Evolutionary conservation across 805 yeast species (phyloP).

Genomic region (Komagataella phaffii): DNA sequence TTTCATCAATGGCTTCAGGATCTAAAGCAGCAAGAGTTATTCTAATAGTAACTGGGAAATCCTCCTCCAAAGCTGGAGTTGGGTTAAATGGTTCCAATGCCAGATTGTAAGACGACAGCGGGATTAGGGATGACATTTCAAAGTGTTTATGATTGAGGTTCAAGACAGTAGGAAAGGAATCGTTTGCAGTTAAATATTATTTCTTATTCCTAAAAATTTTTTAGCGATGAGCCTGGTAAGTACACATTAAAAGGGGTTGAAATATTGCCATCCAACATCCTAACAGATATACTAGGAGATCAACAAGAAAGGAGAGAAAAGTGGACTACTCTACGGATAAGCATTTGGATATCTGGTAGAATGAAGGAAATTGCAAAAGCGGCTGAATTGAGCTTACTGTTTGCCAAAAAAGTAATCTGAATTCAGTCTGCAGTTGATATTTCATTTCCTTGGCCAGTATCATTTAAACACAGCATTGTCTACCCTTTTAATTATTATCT

Average conservation of each 20-base stretch:
- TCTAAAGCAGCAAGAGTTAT: constrained; percentile 92
- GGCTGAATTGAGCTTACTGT: no score
- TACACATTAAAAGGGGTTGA: neutral
- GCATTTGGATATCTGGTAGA: neutral
- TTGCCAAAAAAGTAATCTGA: neutral
- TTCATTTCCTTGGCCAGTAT: neutral
- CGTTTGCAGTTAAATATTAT: neutral
- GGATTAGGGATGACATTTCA: constrained; percentile 56
- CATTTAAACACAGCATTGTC: neutral
- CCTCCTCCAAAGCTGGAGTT: constrained; percentile 74
- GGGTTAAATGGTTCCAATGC: constrained; percentile 82
- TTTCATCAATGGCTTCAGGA: constrained; percentile 75
- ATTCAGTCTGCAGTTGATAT: neutral
- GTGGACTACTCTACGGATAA: neutral
- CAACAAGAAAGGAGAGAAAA: neutral
- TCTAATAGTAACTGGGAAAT: constrained; percentile 81
- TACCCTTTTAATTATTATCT: neutral
- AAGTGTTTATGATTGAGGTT: neutral
- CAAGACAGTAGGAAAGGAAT: neutral
- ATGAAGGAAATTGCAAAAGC: neutral
- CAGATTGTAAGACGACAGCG: constrained; percentile 78
- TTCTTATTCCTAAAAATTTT: neutral
- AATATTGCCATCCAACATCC: neutral
- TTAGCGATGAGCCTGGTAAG: neutral
- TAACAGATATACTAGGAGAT: neutral